Conservation (phyloP, 768 basidiomycete species). For the Xerocomus potaroensis region DNA sequence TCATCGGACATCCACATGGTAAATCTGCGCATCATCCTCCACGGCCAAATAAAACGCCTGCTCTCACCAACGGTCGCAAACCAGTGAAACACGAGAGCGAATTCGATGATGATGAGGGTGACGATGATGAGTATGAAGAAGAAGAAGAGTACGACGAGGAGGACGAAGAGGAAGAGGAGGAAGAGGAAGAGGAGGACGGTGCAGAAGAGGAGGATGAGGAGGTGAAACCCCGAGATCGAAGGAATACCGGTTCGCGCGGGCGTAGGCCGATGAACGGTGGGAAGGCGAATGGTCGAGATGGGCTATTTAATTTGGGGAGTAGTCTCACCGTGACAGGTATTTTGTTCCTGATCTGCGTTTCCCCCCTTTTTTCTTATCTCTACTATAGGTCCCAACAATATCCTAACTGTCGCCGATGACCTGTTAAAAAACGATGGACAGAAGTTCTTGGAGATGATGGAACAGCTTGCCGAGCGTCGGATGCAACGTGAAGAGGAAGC, state of each 20-base stretch:
- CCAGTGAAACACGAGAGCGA: conserved; percentile 55
- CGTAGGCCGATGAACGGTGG: conserved; percentile 40
- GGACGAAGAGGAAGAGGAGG: conserved; percentile 65
- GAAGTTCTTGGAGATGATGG: conserved; percentile 99
- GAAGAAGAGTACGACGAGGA: conserved; percentile 56
- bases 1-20: conserved; percentile 41
- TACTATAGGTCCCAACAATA: conserved; percentile 74
- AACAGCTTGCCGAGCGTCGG: conserved; percentile 91
- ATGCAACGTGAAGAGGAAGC: conserved; percentile 85
- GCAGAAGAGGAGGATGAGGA: conserved; percentile 49
- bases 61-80: conserved; percentile 37
- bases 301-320: conserved; percentile 75
- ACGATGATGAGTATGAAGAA: conserved; percentile 50
- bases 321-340: conserved; percentile 79
- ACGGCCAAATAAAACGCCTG: conserved; percentile 32
- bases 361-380: conserved; percentile 17
- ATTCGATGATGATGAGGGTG: conserved; percentile 62
- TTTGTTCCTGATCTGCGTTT: conserved; percentile 24
- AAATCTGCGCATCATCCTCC: conserved; percentile 36
- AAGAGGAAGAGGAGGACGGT: conserved; percentile 65
- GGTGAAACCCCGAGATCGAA: conserved; percentile 41
- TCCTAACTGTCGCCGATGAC: conserved; percentile 97
- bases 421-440: conserved; percentile 97
- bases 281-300: conserved; percentile 52
- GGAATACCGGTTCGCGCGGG: conserved; percentile 32